Evolutionary conservation across 441 rosid species (phyloP), one percentile per base, ranked within the genome.

Genomic region (Biscutella auriculata): DNA sequence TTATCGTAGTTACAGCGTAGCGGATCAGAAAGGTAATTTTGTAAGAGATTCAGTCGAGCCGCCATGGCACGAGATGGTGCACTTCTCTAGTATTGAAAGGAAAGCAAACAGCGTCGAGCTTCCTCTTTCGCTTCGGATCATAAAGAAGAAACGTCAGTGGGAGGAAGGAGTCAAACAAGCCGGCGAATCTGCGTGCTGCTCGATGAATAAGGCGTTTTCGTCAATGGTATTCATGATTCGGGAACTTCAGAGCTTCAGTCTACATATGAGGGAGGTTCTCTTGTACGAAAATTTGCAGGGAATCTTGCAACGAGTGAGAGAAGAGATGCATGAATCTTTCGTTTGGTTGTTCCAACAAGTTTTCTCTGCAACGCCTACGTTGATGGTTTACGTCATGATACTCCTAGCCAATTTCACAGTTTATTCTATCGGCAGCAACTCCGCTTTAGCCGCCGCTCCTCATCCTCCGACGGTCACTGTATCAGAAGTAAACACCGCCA

Each of bases 341-440:
- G 95, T 88, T 2, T 86, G 97, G 97, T 68, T 88, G 61, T 88
- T 88, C 16, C 95, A 88, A 32, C 88, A 77, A 67, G 87, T 86
- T 0, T 88, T 88, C 58, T 88, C 97, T 0, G 85, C 79, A 2
- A 83, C 97, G 0, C 97, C 92, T 0, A 84, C 88, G n/a, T 70
- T 88, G 11, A 88, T 88, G 97, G 79, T 88, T 2, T 85, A 77
- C 25, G 85, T 88, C 23, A 88, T 88, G 97, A 71, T 88, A 25
- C 77, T 85, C 6, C 46, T 85, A 0, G 95, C 97, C 2, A 88
- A 88, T 42, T 88, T 79, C 57, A 80, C 90, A 0, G 95, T 86
- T 4, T 39, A 81, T 68, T 88, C 95, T 0, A 77, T 88, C 64
- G 78, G 74, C 1, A 64, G 62, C 41, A 74, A 71, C 73, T 48